These are phyloP conservation scores for Telopea speciosissima DNA, from an alignment of 177 flowering plant genomes.

Conservation along the genomic window DNA sequence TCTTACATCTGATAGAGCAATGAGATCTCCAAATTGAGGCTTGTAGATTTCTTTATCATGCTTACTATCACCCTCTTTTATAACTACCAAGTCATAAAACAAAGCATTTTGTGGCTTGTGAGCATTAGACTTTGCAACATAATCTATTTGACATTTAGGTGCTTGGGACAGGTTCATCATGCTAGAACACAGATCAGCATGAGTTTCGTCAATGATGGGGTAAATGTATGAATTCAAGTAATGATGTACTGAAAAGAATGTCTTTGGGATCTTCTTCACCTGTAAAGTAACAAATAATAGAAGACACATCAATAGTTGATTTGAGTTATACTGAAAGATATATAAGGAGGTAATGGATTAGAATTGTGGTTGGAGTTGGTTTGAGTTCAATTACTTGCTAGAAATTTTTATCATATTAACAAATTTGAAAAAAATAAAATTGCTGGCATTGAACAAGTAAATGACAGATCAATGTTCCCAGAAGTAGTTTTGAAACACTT, in stretches of 20 bases:
- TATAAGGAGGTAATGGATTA: too few relatives aligned
- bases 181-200: conserved; percentile 36
- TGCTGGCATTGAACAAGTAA: too few relatives aligned
- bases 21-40: conserved; percentile 16
- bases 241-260: conserved; percentile 21
- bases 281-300: conserved; percentile 4
- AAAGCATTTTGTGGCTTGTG: conserved; percentile 13
- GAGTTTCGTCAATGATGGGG: conserved; percentile 46
- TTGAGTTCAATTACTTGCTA: too few relatives aligned
- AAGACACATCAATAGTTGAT: too few relatives aligned
- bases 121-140: conserved; percentile 5
- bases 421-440: too few relatives aligned
- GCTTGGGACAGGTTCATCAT: conserved; percentile 21
- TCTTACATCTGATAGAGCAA: conserved; percentile 14
- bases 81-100: conserved; percentile 2
- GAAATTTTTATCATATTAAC: too few relatives aligned
- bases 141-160: conserved; percentile 21
- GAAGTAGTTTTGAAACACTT: too few relatives aligned
- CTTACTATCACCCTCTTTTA: neutral
- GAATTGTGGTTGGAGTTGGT: too few relatives aligned
- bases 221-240: conserved; percentile 30
- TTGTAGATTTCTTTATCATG: conserved; percentile 1
- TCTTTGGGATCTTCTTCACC: conserved; percentile 40
- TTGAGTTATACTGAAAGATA: too few relatives aligned
- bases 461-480: too few relatives aligned